Base-by-base conservation (phyloP, 2,329 filamentous ascomycete species). In the Emmonsiellopsis sp. region DNA sequence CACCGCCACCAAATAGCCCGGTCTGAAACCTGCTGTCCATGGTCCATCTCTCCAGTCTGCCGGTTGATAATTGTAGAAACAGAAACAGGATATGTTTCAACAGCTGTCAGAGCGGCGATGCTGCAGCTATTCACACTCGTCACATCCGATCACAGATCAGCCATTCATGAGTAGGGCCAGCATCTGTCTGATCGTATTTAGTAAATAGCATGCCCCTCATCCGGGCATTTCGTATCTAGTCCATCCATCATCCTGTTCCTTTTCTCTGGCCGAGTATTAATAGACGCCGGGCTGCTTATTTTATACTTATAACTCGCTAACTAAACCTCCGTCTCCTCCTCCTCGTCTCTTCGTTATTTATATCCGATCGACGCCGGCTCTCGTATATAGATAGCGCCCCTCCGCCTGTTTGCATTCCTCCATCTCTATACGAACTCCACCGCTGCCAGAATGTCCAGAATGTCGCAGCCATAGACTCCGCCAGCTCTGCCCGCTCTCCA, bases 401-500 rank as follows among this genome's bases (percentile, higher is more conserved):
- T 16, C 40, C 40, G n/a, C 40, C 11, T 26, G 6, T 11, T 10
- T 20, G 10, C 3, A 11, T 8, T 48, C 15, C 4, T 8, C n/a
- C 10, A 11, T 7, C 31, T 9, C 13, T 15, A 34, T 32, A 9
- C 4, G 11, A 11, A 15, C 31, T 16, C 44, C 34, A 35, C 16
- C 45, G 44, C 20, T 11, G 7, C 38, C 8, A 32, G 34, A 3
- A 26, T 26, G 20, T 26, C 38, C 8, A 32, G 34, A 3, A 26
- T 26, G 20, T 26, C 20, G 20, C 30, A n/a, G 15, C 41, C 34
- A 32, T 41, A 16, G 35, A 55, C 41, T 44, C 54, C 37, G 55
- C 57, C 50, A 50, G 55, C 47, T 40, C 53, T 16, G 50, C 61
- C 45, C 58, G 16, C 52, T 56, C 51, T 43, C 54, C 58, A 38